These are phyloP conservation scores for Meyerozyma elateridarum DNA, from an alignment of 1,139 yeast species.

Conservation along the genomic window DNA sequence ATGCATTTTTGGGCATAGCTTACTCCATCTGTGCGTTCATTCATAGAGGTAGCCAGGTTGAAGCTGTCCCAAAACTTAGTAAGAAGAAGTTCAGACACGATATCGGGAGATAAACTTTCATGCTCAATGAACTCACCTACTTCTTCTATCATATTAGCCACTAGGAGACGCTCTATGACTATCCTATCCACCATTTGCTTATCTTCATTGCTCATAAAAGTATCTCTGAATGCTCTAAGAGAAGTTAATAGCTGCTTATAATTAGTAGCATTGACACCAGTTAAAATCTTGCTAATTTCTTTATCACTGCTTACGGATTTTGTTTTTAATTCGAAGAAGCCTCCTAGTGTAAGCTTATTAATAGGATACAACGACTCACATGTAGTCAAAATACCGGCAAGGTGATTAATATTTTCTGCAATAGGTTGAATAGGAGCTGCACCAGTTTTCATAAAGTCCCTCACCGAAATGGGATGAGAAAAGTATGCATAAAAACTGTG, in stretches of 20 bases:
- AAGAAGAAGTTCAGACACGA: constrained; percentile 18
- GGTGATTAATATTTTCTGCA: background rate
- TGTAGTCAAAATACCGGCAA: constrained; percentile 22
- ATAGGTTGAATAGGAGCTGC: constrained; percentile 1
- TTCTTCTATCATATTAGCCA: constrained; percentile 30
- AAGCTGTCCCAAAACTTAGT: constrained; percentile 53
- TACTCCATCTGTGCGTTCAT: constrained; percentile 44
- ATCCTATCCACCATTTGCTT: constrained; percentile 24
- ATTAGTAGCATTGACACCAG: constrained; percentile 29
- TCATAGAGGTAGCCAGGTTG: constrained; percentile 46
- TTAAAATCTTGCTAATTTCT: constrained; percentile 27
- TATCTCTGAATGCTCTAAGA: constrained; percentile 21
- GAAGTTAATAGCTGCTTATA: constrained; percentile 23
- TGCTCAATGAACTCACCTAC: constrained; percentile 18
- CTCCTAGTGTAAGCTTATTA: constrained; percentile 35
- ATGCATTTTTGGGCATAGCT: constrained; percentile 38
- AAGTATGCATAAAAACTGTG: background rate
- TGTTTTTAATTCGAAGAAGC: constrained; percentile 28
- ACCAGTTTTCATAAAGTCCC: too few species aligned
- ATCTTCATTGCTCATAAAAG: constrained; percentile 22
- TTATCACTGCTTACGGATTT: constrained; percentile 15
- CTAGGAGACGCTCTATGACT: constrained; percentile 37
- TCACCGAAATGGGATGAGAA: background rate
- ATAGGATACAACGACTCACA: constrained; percentile 41
- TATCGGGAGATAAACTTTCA: constrained; percentile 13